Percentiles rank a stretch among this genome's conserved stretches.
phyloP scores from a whole-genome alignment of 2,329 filamentous ascomycete species.

The Fusarium sp. region DNA sequence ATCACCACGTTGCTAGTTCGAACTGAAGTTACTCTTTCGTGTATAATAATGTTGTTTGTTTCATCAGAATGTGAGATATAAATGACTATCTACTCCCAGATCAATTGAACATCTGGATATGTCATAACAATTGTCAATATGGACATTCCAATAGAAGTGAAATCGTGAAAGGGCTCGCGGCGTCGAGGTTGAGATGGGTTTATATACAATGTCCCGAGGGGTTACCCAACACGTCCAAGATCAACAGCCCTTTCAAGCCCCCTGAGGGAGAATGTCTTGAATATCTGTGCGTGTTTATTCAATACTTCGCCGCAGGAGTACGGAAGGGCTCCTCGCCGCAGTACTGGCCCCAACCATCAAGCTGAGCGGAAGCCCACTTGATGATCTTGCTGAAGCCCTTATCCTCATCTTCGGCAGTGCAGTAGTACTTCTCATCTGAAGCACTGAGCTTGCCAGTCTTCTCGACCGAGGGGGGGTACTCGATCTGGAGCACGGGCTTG shows the following conservation, averaged over 20 bases:
- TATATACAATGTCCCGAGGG: background rate
- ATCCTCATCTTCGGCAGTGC: conserved; percentile 38
- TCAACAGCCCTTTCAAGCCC: background rate
- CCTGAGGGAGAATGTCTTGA: background rate
- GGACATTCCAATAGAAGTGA: background rate
- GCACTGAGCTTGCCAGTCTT: conserved; percentile 36
- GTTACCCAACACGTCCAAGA: background rate
- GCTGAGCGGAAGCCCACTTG: conserved; percentile 46
- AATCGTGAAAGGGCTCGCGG: background rate
- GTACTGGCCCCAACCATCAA: conserved; percentile 49
- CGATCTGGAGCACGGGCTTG: conserved; percentile 49
- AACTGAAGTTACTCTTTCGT: no score
- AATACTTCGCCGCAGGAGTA: conserved; percentile 33
- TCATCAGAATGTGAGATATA: background rate
- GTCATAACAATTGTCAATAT: background rate
- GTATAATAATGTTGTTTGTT: background rate
- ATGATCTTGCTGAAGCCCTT: conserved; percentile 47
- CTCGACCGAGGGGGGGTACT: conserved; percentile 46
- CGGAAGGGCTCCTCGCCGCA: conserved; percentile 41
- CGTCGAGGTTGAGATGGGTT: background rate
- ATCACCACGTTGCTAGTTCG: background rate
- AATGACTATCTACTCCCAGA: background rate
- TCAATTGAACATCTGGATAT: background rate
- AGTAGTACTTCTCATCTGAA: conserved; percentile 42
- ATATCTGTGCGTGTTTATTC: conserved; percentile 8